Percentiles rank a stretch among this genome's conserved stretches.
phyloP scores from a whole-genome alignment of 1,139 yeast species.

The Pichia sp. region DNA sequence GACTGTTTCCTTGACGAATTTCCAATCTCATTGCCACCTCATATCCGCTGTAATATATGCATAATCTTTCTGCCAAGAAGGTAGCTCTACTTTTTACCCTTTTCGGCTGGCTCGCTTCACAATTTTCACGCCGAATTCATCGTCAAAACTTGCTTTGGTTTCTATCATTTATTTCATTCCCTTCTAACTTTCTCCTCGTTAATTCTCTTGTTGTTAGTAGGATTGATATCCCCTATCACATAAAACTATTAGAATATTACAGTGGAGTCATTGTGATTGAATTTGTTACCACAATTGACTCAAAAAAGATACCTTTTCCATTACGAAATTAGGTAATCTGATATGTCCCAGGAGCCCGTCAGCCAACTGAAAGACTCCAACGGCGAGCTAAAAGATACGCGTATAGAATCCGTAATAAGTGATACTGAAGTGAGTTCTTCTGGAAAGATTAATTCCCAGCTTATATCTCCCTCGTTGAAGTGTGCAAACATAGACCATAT shows the following conservation, averaged over 20 bases:
- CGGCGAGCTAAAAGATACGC: neutral
- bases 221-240: neutral
- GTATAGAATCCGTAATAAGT: neutral
- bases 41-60: neutral
- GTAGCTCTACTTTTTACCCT: neutral
- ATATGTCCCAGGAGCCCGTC: slow-evolving; percentile 5
- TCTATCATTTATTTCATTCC: neutral
- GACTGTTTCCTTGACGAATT: neutral
- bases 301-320: no score
- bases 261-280: neutral
- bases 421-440: neutral
- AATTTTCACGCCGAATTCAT: neutral
- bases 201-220: neutral
- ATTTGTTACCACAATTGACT: neutral
- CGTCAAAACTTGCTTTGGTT: neutral
- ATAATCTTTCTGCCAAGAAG: neutral
- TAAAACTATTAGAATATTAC: neutral
- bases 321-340: neutral
- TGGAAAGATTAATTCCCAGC: neutral
- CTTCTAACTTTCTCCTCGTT: neutral
- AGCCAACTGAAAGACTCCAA: neutral
- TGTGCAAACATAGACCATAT: neutral
- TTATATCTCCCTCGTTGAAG: neutral
- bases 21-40: neutral
- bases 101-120: neutral